These are phyloP conservation scores for Candida nanaspora DNA, from an alignment of 805 yeast species.

Conservation along the genomic window DNA sequence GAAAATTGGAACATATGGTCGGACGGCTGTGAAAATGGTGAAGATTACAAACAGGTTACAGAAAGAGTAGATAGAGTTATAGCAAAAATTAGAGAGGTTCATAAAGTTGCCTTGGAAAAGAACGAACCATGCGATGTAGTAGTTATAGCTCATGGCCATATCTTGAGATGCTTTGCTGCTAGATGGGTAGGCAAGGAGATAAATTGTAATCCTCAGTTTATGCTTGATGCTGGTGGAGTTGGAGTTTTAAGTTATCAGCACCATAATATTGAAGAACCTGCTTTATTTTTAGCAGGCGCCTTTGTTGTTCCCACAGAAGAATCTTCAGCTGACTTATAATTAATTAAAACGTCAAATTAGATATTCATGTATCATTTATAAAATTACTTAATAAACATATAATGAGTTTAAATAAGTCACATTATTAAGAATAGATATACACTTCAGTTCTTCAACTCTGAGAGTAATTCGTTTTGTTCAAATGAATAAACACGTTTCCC, in stretches of 20 bases:
- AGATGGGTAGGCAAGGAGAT: conserved; percentile 72
- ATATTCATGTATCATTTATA: no score
- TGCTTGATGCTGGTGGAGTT: conserved; percentile 92
- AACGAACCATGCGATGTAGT: conserved; percentile 62
- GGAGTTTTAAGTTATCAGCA: conserved; percentile 91
- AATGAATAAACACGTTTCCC: conserved; percentile 36
- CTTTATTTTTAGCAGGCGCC: conserved; percentile 77
- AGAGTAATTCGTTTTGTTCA: conserved; percentile 45
- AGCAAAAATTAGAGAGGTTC: conserved; percentile 53
- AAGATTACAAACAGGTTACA: conserved; percentile 57
- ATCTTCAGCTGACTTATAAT: conserved; percentile 28
- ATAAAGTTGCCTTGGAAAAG: conserved; percentile 42
- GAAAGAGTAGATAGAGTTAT: conserved; percentile 68
- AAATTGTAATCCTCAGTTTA: conserved; percentile 63
- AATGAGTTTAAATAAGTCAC: no score
- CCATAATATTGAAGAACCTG: conserved; percentile 78
- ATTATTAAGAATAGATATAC: no score
- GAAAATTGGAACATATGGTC: conserved; percentile 75
- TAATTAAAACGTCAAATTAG: no score
- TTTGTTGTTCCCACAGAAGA: conserved; percentile 67
- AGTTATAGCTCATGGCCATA: conserved; percentile 91
- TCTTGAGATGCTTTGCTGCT: conserved; percentile 81
- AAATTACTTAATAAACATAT: no score
- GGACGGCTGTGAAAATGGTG: conserved; percentile 93
- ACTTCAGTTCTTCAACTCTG: conserved; percentile 30